A percentile compares a stretch with the other conserved stretches of the same genome.
Conservation (phyloP, 2,329 filamentous ascomycete species). For the Verticillium albo-atrum region DNA sequence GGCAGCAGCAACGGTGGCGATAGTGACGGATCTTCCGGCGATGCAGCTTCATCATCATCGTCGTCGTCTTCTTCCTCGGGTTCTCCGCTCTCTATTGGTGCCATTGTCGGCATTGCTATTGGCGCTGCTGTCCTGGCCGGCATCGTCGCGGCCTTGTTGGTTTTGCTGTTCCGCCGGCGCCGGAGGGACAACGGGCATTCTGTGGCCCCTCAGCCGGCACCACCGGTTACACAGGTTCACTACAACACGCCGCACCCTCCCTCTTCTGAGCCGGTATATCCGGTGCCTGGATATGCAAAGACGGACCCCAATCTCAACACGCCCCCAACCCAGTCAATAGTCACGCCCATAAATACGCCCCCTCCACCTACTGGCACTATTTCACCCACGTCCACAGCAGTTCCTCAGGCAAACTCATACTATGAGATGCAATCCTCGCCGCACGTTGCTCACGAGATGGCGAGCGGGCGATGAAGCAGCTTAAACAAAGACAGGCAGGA, state of each 20-base stretch:
- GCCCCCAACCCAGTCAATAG: neutral
- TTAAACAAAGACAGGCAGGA: neutral
- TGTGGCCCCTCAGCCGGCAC: neutral
- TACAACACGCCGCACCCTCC: neutral
- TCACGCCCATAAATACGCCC: neutral
- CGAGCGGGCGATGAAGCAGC: neutral
- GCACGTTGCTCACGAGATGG: neutral
- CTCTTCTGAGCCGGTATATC: neutral
- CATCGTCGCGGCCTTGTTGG: neutral
- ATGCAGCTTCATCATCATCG: neutral
- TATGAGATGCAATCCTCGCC: neutral
- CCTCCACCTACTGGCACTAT: neutral
- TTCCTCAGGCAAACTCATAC: neutral
- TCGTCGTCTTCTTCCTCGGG: slow-evolving; percentile 14
- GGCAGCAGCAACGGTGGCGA: neutral
- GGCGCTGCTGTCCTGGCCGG: neutral
- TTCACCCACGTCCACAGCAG: neutral
- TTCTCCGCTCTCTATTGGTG: slow-evolving; percentile 4
- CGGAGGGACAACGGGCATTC: neutral
- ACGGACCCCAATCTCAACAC: neutral
- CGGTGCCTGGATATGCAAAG: neutral
- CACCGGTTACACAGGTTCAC: neutral
- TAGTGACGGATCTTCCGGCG: neutral
- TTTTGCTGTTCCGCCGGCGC: slow-evolving; percentile 3
- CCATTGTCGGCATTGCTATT: slow-evolving; percentile 4